phyloP scores from a whole-genome alignment of 176 grass and related monocot genomes.

The Raddia distichophylla region DNA sequence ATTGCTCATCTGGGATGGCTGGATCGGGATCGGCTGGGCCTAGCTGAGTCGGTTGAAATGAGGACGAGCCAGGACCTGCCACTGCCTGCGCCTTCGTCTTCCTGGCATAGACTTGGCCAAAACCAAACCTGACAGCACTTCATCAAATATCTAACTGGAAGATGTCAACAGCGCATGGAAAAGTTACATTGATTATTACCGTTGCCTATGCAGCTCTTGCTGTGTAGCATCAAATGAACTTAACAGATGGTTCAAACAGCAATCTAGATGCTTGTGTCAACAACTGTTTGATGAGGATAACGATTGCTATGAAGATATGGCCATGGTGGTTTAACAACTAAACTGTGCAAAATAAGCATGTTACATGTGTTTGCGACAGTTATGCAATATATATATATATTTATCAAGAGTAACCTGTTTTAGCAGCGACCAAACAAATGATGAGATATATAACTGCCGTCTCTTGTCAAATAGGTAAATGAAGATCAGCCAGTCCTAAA shows the following conservation, averaged over 20 bases:
- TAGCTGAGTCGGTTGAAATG: too few species aligned
- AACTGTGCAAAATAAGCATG: neutral
- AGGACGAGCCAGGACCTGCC: too few species aligned
- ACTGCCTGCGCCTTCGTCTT: too few species aligned
- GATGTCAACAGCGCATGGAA: neutral
- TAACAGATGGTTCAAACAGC: neutral
- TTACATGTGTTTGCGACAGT: neutral
- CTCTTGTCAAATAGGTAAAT: conserved; percentile 56
- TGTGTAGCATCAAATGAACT: neutral
- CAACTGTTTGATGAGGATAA: neutral
- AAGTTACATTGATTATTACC: neutral
- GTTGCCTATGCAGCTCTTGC: neutral
- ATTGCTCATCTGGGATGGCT: too few species aligned
- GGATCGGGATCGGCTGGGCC: too few species aligned
- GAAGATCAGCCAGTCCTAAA: conserved; percentile 94
- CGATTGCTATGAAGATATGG: neutral
- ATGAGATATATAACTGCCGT: neutral
- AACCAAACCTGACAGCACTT: neutral
- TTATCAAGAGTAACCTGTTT: neutral
- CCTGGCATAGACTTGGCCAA: too few species aligned
- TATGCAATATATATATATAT: neutral
- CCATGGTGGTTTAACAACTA: neutral
- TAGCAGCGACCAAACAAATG: neutral
- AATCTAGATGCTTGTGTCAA: neutral
- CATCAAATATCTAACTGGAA: neutral